phyloP scores from a whole-genome alignment of 2,329 filamentous ascomycete species.

The Colletotrichum echinochloae region DNA sequence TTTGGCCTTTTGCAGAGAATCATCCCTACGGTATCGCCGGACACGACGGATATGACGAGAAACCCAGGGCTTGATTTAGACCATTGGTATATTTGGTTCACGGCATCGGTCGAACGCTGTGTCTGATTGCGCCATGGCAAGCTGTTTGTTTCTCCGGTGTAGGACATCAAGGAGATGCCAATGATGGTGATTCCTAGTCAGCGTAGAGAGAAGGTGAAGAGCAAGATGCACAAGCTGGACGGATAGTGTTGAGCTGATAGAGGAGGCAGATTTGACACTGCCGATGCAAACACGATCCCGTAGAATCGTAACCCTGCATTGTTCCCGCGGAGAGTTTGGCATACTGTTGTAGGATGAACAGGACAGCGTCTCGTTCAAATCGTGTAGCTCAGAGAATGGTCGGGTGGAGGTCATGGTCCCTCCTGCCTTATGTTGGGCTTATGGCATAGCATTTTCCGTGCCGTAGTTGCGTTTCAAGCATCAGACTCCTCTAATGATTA shows the following conservation, averaged over 20 bases:
- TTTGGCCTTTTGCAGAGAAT: conserved; percentile 50
- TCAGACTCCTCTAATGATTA: background rate
- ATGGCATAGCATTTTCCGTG: background rate
- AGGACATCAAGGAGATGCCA: conserved; percentile 60
- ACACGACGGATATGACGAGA: conserved; percentile 57
- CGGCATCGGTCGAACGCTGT: too few relatives aligned
- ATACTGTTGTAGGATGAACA: background rate
- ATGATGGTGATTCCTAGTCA: conserved; percentile 64
- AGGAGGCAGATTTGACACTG: background rate
- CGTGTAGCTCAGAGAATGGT: background rate
- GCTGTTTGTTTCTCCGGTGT: conserved; percentile 52
- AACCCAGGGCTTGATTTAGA: too few relatives aligned
- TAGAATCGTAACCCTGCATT: conserved; percentile 26
- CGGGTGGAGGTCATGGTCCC: background rate
- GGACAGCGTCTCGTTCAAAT: background rate
- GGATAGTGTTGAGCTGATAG: background rate
- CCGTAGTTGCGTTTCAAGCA: background rate
- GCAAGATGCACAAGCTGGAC: conserved; percentile 14
- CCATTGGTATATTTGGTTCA: too few relatives aligned
- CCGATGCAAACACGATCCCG: conserved; percentile 13
- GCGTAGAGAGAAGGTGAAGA: conserved; percentile 60
- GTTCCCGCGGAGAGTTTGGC: background rate
- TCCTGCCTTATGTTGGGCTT: background rate
- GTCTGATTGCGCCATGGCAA: conserved; percentile 56
- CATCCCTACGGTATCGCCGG: conserved; percentile 58